A percentile compares a stretch with the other conserved stretches of the same genome.
These are phyloP conservation scores for Zygosaccharomyces bisporus DNA, from an alignment of 805 yeast genomes.

Conservation along the genomic window DNA sequence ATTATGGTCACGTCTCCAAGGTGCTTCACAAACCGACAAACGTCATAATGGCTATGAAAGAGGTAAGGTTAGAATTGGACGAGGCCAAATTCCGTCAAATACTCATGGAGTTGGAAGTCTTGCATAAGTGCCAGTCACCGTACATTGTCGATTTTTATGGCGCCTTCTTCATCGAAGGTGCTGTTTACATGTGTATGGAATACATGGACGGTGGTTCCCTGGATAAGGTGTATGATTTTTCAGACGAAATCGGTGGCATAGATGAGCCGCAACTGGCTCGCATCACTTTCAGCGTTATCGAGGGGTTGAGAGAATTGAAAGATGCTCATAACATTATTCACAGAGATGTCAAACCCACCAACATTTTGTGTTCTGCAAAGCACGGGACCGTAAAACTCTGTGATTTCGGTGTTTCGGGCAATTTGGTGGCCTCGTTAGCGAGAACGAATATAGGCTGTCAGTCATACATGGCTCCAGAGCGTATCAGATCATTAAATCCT, in stretches of 20 bases:
- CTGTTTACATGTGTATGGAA: conserved; percentile 97
- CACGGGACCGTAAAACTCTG: conserved; percentile 85
- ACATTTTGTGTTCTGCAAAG: conserved; percentile 71
- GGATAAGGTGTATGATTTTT: conserved; percentile 71
- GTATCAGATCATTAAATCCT: conserved; percentile 72
- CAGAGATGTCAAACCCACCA: conserved; percentile 95
- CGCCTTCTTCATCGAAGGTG: conserved; percentile 95
- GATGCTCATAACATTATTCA: conserved; percentile 91
- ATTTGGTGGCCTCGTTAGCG: conserved; percentile 90
- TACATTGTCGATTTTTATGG: conserved; percentile 95
- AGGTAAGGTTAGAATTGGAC: conserved; percentile 87
- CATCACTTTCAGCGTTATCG: conserved; percentile 73
- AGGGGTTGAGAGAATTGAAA: conserved; percentile 78
- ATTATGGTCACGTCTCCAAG: conserved; percentile 92
- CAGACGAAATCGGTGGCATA: conserved; percentile 48
- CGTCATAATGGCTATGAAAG: conserved; percentile 95
- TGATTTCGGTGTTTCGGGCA: conserved; percentile 96
- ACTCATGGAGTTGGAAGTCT: conserved; percentile 90
- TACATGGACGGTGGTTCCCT: conserved; percentile 96
- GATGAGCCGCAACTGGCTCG: conserved; percentile 78
- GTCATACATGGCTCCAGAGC: conserved; percentile 97
- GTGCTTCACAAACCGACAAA: conserved; percentile 92
- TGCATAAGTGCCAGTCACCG: conserved; percentile 87
- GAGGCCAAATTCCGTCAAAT: conserved; percentile 93
- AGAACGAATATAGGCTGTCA: conserved; percentile 97